Base-by-base conservation (phyloP, 257 asterid species). In the Solanum arcanum region DNA sequence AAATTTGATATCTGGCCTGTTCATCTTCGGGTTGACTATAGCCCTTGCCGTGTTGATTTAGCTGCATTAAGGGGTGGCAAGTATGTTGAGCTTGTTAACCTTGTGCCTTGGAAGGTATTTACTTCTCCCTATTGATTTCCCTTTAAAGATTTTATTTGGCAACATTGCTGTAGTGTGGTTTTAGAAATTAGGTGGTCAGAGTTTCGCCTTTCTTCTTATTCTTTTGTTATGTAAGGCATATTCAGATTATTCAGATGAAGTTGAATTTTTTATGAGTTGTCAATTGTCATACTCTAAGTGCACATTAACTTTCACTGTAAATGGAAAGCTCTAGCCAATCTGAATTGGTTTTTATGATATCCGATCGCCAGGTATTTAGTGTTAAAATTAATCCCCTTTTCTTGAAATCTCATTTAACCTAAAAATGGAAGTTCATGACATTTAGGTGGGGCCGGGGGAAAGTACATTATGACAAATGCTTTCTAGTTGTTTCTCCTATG, bases 31-130 rank as follows among this genome's bases (percentile, higher is more conserved):
- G 99, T 97, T 87, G 99, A 97, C 87, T 97, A 97, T 92, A 92
- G 92, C 87, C 99, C 99, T 87, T 91, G 92, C 88, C 98, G 87
- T 84, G 95, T 97, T 87, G 99, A 97, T 95, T 92, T 97, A 87
- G 94, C 95, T 46, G 99, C 99, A 44, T 86, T 97, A 89, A 93
- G 98, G 92, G 93, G 94, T 88, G 99, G 99, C 88, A 97, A 97
- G 90, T 97, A 97, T 91, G 99, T 97, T 88, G 99, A 96, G 88
- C 98, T 97, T 88, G 96, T 96, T 87, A 97, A 97, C 89, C 93
- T 96, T 86, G 96, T 97, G 68, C 98, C 99, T 37, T 97, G 99
- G 99, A 97, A 95, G 99, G 99, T 97, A 93, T 87, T 83, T 72
- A 88, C 82, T 66, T 73, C 37, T 86, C 69, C 33, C 29, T 76